A percentile compares a stretch with the other conserved stretches of the same genome.
Conservation (phyloP, 2,329 filamentous ascomycete species). For the Cladophialophora immunda region DNA sequence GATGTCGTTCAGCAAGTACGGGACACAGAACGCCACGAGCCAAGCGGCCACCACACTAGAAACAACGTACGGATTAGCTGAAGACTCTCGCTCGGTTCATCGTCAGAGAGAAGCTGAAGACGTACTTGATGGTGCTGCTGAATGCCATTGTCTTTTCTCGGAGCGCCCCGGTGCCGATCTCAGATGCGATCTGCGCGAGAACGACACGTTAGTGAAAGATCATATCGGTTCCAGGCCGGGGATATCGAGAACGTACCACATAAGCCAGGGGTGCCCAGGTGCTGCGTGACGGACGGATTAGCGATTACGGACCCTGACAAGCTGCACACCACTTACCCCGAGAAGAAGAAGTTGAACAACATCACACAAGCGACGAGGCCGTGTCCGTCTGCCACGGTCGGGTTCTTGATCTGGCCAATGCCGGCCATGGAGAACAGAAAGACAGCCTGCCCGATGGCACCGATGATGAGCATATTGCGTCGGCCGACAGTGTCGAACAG, state of each 20-base stretch:
- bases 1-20: constrained; percentile 1
- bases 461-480: neutral
- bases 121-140: no score
- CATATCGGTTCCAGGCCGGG: neutral
- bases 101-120: no score
- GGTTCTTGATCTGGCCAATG: constrained; percentile 1
- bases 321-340: neutral
- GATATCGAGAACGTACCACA: neutral
- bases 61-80: no score
- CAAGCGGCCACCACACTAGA: neutral
- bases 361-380: neutral
- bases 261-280: neutral
- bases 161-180: neutral
- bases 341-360: constrained; percentile 6
- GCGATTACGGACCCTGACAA: neutral
- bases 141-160: constrained; percentile 5
- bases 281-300: neutral
- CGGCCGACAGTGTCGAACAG: neutral
- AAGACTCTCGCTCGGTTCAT: no score
- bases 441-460: neutral
- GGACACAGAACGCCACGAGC: neutral
- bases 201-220: neutral
- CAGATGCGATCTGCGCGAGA: neutral
- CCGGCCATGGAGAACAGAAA: constrained; percentile 1
- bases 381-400: neutral